Conservation (phyloP, 768 basidiomycete species). For the Calocybe indica region DNA sequence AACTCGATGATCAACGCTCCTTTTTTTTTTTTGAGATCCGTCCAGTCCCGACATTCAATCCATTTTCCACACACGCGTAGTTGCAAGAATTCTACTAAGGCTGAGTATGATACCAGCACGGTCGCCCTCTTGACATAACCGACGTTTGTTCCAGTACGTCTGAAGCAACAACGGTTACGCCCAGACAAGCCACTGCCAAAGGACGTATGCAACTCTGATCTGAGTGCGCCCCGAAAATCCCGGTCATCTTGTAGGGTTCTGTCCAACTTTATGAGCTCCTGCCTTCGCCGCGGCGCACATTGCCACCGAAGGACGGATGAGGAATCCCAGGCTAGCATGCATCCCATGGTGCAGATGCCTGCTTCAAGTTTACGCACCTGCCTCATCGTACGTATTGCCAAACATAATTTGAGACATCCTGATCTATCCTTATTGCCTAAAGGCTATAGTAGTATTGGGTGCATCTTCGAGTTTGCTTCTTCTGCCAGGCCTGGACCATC, state of each 20-base stretch:
- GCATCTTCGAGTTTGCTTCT: conserved; percentile 78
- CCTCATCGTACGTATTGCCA: conserved; percentile 44
- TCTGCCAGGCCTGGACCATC: conserved; percentile 62
- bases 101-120: conserved; percentile 40
- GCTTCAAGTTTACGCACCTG: conserved; percentile 60
- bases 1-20: background rate
- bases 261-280: conserved; percentile 52
- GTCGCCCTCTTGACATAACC: background rate
- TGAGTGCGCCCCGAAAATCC: conserved; percentile 21
- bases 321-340: conserved; percentile 44
- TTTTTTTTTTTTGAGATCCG: conserved; percentile 13
- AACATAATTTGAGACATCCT: background rate
- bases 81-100: conserved; percentile 63
- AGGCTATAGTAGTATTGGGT: conserved; percentile 79
- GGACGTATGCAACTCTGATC: conserved; percentile 29
- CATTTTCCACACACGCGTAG: conserved; percentile 53
- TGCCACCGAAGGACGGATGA: conserved; percentile 49
- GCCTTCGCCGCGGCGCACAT: conserved; percentile 65
- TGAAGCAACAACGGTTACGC: conserved; percentile 67
- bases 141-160: conserved; percentile 37
- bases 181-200: conserved; percentile 60
- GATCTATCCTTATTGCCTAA: conserved; percentile 9
- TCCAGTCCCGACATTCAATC: conserved; percentile 36
- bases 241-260: conserved; percentile 41
- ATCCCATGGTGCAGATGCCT: conserved; percentile 46